These are phyloP conservation scores for Kodamaea laetipori DNA, from an alignment of 805 yeast genomes.

Conservation along the genomic window DNA sequence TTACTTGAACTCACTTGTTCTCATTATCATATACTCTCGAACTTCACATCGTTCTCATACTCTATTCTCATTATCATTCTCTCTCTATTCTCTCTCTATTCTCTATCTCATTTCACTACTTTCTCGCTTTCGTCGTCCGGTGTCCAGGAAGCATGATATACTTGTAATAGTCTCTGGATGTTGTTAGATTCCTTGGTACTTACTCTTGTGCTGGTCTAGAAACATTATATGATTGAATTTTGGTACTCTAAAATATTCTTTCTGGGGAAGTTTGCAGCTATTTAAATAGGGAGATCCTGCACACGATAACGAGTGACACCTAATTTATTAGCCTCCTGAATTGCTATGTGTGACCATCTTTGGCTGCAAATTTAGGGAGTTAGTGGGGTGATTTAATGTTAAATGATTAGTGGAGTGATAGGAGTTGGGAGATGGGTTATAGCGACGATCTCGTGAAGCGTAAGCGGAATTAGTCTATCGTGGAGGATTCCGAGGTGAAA, in stretches of 20 bases:
- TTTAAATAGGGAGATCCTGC: background rate
- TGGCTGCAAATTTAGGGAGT: background rate
- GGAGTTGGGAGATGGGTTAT: no score
- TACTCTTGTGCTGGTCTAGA: slow-evolving; percentile 13
- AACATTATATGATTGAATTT: slow-evolving; percentile 11
- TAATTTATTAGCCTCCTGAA: background rate
- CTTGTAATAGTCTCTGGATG: slow-evolving; percentile 9
- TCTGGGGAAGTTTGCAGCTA: background rate
- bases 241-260: background rate
- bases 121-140: no score
- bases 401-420: no score
- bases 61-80: no score
- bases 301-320: background rate
- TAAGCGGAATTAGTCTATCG: no score
- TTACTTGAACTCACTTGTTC: no score
- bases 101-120: no score
- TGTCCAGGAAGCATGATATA: background rate
- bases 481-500: no score
- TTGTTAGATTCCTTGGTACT: slow-evolving; percentile 8
- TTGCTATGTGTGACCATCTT: background rate
- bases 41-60: no score
- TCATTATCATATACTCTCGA: no score
- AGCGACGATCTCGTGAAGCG: no score
- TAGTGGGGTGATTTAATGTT: background rate
- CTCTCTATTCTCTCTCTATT: no score